Evolutionary conservation across 345 rosid species (phyloP), one percentile per base, ranked within the genome.

Genomic region (Sonneratia alba): DNA sequence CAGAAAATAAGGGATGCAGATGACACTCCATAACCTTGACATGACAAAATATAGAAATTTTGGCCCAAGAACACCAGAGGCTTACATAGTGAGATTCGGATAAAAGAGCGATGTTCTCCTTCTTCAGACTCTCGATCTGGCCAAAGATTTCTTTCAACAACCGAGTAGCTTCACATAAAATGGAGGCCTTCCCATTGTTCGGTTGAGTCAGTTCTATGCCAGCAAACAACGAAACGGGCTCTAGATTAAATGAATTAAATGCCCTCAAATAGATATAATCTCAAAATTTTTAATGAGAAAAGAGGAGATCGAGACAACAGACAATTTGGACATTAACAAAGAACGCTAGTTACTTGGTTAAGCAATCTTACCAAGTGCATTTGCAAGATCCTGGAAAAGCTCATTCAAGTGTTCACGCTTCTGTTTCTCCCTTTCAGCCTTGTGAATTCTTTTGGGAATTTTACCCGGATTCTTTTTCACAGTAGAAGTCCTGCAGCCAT

Each of bases 391-490:
- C 75, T 85, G 73, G 77, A 95, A 95, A 48, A 90, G 92, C 36
- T 89, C 97, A 77, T 92, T 95, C 87, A 95, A 81, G 74, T 89
- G 98, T 82, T 92, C 97, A 9, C 98, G 98, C 81, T 95, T 95
- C 79, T 85, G 86, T 82, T 84, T 92, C 89, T 95, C 99, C 72
- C 96, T 82, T 85, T 86, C 92, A 18, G 98, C 86, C 80, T 95
- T 95, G 85, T 89, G 87, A 37, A 82, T 72, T 84, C 91, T 89
- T 83, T 84, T 92, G 2, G 98, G 96, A 75, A 80, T 86, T 84
- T 86, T 86, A 40, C 75, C 89, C 80, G 76, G 74, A 61, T 74
- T 89, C 76, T 64, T 82, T 81, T 85, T 87, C 37, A 78, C 68
- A 10, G 75, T 70, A 72, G 77, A 40, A 34, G 77, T 79, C 82